Evolutionary conservation across 257 asterid species (phyloP).

Genomic region (Petunia secreta): DNA sequence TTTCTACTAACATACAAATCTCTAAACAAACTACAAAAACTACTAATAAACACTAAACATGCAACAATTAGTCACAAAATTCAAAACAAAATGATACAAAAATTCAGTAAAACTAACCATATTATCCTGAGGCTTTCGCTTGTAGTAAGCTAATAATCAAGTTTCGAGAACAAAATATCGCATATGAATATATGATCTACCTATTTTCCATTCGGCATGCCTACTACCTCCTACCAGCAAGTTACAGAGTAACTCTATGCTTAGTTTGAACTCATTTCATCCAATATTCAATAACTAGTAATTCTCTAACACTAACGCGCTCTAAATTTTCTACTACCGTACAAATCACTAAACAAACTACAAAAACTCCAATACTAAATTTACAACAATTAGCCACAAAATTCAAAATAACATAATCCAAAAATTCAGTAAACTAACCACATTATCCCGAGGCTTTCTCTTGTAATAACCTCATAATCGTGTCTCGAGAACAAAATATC

Average conservation of each 20-base stretch:
- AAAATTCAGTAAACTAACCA: slow-evolving; percentile 50
- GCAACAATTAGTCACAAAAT: neutral
- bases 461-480: slow-evolving; percentile 83
- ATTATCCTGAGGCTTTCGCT: slow-evolving; percentile 83
- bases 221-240: too few relatives aligned
- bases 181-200: slow-evolving; percentile 86
- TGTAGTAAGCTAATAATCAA: slow-evolving; percentile 81
- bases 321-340: too few relatives aligned
- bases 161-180: slow-evolving; percentile 84
- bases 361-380: too few relatives aligned
- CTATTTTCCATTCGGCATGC: slow-evolving; percentile 54
- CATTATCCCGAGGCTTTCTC: slow-evolving; percentile 82
- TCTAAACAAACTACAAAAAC: neutral
- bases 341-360: neutral
- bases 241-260: too few relatives aligned
- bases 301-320: too few relatives aligned
- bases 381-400: neutral
- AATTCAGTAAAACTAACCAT: slow-evolving; percentile 53
- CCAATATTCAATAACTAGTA: too few relatives aligned
- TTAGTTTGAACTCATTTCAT: too few relatives aligned
- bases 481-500: slow-evolving; percentile 83
- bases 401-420: neutral
- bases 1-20: neutral
- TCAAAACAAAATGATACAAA: slow-evolving; percentile 2
- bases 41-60: too few relatives aligned